Evolutionary conservation across 2,329 filamentous ascomycete genomes (phyloP), one percentile per base, ranked within the genome.

Genomic region (Lecanicillium sp.): DNA sequence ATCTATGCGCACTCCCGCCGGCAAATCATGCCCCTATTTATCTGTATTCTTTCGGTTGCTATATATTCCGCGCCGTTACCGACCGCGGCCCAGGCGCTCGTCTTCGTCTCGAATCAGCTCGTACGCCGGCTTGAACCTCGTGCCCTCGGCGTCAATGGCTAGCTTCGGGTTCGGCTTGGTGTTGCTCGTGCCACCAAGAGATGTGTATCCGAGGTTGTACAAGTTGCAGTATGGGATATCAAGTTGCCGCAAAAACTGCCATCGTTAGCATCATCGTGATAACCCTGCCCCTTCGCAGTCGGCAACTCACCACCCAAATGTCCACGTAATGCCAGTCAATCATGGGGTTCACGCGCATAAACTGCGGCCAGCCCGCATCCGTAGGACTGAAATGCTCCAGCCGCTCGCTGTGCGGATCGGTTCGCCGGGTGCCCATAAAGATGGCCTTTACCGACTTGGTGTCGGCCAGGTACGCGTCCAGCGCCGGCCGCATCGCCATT

Each of bases 251-350:
- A 94, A 86, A 62, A 94, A 93, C 84, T 89, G n/a, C 24, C 1
- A 4, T 35, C 36, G 53, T 59, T 51, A 61, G 58, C n/a, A 15
- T 27, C 4, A 10, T 6, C 27, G 45, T 35, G 23, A 50, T 20
- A 23, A 26, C 21, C 14, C 1, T 14, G n/a, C 36, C 30, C 37
- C 15, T n/a, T 12, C 20, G 14, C 27, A 12, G 15, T 2, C n/a
- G 15, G n/a, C 49, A 61, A 75, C 87, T 73, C 61, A 94, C 90
- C 15, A 83, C 81, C 93, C 93, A 97, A 46, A 97, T 91, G 65
- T 97, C 91, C 10, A 81, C 79, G 66, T 96, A 95, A 64, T 93
- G 88, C 93, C 93, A 98, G 67, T 98, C 93, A 61, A 98, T 90
- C 9, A 98, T 87, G 0, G 93, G 91, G 66, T 98, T 90, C 51